Base-by-base conservation (phyloP, 768 basidiomycete species). In the Rhodotorula toruloides region DNA sequence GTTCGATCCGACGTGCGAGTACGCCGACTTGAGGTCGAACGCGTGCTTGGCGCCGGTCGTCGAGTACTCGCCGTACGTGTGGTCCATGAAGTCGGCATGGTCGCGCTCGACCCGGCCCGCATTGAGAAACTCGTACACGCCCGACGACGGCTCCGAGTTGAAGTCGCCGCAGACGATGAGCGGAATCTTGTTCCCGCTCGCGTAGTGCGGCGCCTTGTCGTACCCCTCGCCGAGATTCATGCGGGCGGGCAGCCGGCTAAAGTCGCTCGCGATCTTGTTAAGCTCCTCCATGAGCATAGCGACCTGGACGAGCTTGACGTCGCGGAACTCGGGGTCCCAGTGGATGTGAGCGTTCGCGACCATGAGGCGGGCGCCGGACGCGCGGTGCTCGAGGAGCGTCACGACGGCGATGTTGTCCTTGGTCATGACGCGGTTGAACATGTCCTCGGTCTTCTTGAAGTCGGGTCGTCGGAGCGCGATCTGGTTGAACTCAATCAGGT, bases 361-460 rank as follows among this genome's bases (percentile, higher is more conserved):
- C 74, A 98, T 84, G 62, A 96, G 79, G 22, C 94, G 86, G 19
- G 91, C 86, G 47, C 92, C 92, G 1, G 92, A 90, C 46, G 84
- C 82, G 67, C 84, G 84, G 78, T 88, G 87, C 80, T 99, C 96
- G 75, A 98, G 82, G 37, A 91, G 82, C 73, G 86, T 85, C 63
- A 93, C 81, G 70, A 91, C 85, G 52, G 91, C 91, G 70, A 98
- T 89, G 75, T 97, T 85, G 78, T 98, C 94, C 77, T 91, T 90
- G 68, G 88, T 88, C 72, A 97, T 84, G 60, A 98, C 91, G 39
- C 96, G 91, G 76, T 97, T 97, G 84, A 97, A 98, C 92, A 98
- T 93, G 80, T 97, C 94, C 75, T 98, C 92, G 25, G 91, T 94
- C 57, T 92, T 91, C 82, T 91, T 91, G 80, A 92, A 91, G 77